These are phyloP conservation scores for Pythium graminicola DNA, from an alignment of 352 stramenopile species.

Conservation along the genomic window DNA sequence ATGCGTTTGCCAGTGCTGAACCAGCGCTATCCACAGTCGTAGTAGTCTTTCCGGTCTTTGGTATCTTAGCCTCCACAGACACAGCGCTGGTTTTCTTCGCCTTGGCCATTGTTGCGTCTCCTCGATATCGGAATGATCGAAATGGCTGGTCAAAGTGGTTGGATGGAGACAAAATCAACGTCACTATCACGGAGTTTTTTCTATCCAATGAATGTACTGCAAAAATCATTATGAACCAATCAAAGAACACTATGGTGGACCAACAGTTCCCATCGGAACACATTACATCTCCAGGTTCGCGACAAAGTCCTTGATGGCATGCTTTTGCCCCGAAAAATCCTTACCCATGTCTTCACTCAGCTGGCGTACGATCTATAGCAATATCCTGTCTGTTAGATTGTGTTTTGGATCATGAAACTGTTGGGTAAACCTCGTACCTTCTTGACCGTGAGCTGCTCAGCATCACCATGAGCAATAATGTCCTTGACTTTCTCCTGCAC, in stretches of 20 bases:
- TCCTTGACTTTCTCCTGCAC: slow-evolving; percentile 62
- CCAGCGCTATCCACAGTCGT: not conserved
- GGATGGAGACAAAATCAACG: slow-evolving; percentile 5
- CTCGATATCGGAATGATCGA: slow-evolving; percentile 24
- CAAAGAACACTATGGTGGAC: slow-evolving; percentile 8
- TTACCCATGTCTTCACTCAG: slow-evolving; percentile 57
- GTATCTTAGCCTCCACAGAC: slow-evolving; percentile 1
- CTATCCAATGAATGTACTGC: slow-evolving; percentile 16
- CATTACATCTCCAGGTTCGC: slow-evolving; percentile 29
- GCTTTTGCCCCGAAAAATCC: slow-evolving; percentile 65
- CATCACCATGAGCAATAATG: slow-evolving; percentile 71
- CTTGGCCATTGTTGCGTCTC: slow-evolving; percentile 32
- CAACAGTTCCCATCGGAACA: not conserved
- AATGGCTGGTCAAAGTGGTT: slow-evolving; percentile 19
- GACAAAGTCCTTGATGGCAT: slow-evolving; percentile 79
- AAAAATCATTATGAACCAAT: slow-evolving; percentile 20
- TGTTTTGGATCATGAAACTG: not conserved
- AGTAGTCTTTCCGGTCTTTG: slow-evolving; percentile 17
- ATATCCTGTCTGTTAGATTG: not conserved
- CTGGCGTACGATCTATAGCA: slow-evolving; percentile 59
- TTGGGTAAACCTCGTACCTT: slow-evolving; percentile 34
- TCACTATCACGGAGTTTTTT: slow-evolving; percentile 10
- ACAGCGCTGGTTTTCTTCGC: slow-evolving; percentile 30
- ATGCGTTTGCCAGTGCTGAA: slow-evolving; percentile 37
- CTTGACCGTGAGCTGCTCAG: slow-evolving; percentile 78